Evolutionary conservation across 306 rosid genomes (phyloP).

Genomic region (Ochetophila trinervis): DNA sequence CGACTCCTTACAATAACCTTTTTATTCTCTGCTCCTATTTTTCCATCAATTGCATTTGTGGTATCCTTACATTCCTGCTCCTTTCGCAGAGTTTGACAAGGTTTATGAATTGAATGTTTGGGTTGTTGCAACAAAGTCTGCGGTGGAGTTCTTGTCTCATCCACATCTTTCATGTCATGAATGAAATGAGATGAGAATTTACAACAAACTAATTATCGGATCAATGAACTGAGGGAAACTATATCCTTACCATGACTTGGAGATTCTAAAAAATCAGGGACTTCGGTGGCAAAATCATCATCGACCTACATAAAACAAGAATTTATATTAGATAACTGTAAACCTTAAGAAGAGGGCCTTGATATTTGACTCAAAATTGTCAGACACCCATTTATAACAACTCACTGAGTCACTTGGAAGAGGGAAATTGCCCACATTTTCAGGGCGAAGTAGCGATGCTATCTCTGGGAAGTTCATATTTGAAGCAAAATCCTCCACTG

Average conservation of each 20-base stretch:
- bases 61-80: conserved; percentile 35
- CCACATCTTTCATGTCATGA: conserved; percentile 32
- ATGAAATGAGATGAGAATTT: conserved; percentile 30
- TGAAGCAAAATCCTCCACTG: conserved; percentile 28
- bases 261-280: conserved; percentile 34
- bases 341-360: background rate
- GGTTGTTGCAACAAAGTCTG: conserved; percentile 52
- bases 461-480: conserved; percentile 35
- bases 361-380: conserved; percentile 2
- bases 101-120: conserved; percentile 66
- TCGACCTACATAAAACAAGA: conserved; percentile 39
- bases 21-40: conserved; percentile 46
- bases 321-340: conserved; percentile 4
- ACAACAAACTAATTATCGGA: conserved; percentile 8
- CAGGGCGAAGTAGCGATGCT: conserved; percentile 24
- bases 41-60: conserved; percentile 37
- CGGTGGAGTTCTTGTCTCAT: conserved; percentile 37
- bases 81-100: conserved; percentile 57
- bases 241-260: conserved; percentile 45
- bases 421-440: conserved; percentile 25
- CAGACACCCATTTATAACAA: conserved; percentile 16
- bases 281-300: conserved; percentile 30
- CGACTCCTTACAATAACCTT: conserved; percentile 69
- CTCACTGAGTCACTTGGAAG: conserved; percentile 42
- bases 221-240: conserved; percentile 7